Evolutionary conservation across 129 eudicot species (phyloP).

Genomic region (Lactuca sativa): DNA sequence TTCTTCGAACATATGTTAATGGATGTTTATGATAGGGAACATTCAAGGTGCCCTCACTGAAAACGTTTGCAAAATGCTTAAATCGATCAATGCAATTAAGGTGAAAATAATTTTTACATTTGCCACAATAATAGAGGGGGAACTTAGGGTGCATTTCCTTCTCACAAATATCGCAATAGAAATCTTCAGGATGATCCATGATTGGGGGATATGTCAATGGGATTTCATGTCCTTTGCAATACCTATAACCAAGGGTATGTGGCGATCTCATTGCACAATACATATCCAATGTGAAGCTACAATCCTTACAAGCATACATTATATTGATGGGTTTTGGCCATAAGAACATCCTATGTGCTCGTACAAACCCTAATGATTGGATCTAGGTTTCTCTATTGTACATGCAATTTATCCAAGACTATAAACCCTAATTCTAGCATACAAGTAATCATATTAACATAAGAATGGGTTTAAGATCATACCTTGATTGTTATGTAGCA

Average conservation of each 20-base stretch:
- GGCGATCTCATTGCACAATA: neutral
- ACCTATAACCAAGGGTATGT: neutral
- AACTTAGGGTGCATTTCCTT: constrained; percentile 2
- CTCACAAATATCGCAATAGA: constrained; percentile 17
- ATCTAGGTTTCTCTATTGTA: too few relatives aligned
- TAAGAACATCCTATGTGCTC: too few relatives aligned
- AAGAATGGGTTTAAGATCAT: too few relatives aligned
- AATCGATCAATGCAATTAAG: neutral
- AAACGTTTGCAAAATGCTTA: neutral
- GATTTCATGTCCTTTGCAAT: constrained; percentile 13
- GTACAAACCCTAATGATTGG: too few relatives aligned
- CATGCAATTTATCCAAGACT: too few relatives aligned
- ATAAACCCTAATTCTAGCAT: too few relatives aligned
- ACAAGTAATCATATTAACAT: too few relatives aligned
- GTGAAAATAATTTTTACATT: constrained; percentile 12
- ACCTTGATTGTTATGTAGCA: too few relatives aligned
- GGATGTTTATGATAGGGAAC: neutral
- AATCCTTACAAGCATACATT: too few relatives aligned
- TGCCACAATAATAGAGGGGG: constrained; percentile 11
- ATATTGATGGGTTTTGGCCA: too few relatives aligned
- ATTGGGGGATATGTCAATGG: constrained; percentile 6
- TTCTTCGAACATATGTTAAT: constrained; percentile 3
- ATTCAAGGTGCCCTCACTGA: neutral
- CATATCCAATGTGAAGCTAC: too few relatives aligned
- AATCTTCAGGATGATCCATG: constrained; percentile 14